Evolutionary conservation across 306 rosid genomes (phyloP).

Genomic region (Vigna mungo): DNA sequence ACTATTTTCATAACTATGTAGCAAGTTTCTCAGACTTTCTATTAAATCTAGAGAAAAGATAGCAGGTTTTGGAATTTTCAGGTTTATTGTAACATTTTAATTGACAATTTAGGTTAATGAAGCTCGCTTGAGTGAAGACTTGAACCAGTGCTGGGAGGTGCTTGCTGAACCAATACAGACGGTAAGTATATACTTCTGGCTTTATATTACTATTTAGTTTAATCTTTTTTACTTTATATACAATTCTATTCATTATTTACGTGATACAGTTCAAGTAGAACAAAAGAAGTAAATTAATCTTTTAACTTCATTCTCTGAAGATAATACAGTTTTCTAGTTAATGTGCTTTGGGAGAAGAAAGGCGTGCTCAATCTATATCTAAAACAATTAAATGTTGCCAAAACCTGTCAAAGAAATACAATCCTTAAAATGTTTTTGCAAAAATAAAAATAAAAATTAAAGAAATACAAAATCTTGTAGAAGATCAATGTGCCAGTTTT

Average conservation of each 20-base stretch:
- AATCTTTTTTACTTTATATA: conserved; percentile 10
- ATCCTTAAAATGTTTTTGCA: background rate
- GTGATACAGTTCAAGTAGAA: conserved; percentile 12
- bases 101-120: conserved; percentile 66
- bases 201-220: conserved; percentile 25
- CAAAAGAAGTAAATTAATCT: conserved; percentile 11
- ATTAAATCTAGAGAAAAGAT: conserved; percentile 25
- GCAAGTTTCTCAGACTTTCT: conserved; percentile 25
- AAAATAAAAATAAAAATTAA: background rate
- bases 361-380: conserved; percentile 22
- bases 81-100: conserved; percentile 36
- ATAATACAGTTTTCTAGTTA: conserved; percentile 12
- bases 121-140: conserved; percentile 77
- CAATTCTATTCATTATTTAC: conserved; percentile 17
- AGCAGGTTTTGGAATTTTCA: background rate
- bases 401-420: background rate
- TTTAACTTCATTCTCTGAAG: background rate
- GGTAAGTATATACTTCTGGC: conserved; percentile 54
- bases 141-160: conserved; percentile 92
- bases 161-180: conserved; percentile 98
- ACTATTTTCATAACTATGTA: conserved; percentile 13
- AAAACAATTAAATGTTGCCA: background rate
- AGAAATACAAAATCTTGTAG: background rate
- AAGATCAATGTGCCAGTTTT: background rate
- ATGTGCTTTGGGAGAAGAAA: conserved; percentile 7